Conservation (phyloP, 495 filamentous ascomycete species). For the Aspergillus affinis region DNA sequence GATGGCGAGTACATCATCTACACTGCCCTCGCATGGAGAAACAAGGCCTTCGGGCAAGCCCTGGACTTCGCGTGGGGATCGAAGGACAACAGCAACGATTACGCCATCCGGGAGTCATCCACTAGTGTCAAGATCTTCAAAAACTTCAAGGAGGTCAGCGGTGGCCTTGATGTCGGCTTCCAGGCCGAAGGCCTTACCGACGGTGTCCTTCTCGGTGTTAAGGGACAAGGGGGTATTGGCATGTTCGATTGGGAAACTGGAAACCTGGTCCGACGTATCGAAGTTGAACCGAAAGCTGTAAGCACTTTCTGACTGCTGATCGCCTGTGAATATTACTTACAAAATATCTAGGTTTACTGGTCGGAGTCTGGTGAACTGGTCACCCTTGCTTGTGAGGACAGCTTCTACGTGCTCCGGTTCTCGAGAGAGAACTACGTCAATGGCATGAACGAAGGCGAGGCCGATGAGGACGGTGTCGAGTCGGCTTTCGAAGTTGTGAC, state of each 20-base stretch:
- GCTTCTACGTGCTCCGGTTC: conserved; percentile 91
- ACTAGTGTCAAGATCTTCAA: conserved; percentile 95
- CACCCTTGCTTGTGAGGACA: conserved; percentile 89
- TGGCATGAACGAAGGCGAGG: conserved; percentile 74
- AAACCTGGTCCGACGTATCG: conserved; percentile 85
- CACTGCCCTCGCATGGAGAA: conserved; percentile 93
- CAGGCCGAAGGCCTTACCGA: conserved; percentile 89
- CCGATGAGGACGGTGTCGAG: conserved; percentile 96
- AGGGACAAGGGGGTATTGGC: conserved; percentile 89
- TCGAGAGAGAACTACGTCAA: conserved; percentile 82
- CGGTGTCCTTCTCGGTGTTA: conserved; percentile 91
- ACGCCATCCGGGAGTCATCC: conserved; percentile 89
- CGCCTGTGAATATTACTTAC: conserved; percentile 3
- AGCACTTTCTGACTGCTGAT: conserved; percentile 20
- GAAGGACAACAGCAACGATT: conserved; percentile 98
- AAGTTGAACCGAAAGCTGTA: conserved; percentile 84
- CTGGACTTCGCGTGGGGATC: conserved; percentile 97
- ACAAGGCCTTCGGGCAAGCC: conserved; percentile 94
- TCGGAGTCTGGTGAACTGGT: conserved; percentile 94
- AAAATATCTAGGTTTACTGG: conserved; percentile 76
- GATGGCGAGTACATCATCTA: conserved; percentile 99
- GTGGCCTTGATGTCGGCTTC: conserved; percentile 91
- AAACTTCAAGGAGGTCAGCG: conserved; percentile 92
- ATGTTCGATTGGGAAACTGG: conserved; percentile 96
- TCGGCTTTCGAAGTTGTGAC: conserved; percentile 94